phyloP scores from a whole-genome alignment of 768 basidiomycete species.

The Pisolithus albus region DNA sequence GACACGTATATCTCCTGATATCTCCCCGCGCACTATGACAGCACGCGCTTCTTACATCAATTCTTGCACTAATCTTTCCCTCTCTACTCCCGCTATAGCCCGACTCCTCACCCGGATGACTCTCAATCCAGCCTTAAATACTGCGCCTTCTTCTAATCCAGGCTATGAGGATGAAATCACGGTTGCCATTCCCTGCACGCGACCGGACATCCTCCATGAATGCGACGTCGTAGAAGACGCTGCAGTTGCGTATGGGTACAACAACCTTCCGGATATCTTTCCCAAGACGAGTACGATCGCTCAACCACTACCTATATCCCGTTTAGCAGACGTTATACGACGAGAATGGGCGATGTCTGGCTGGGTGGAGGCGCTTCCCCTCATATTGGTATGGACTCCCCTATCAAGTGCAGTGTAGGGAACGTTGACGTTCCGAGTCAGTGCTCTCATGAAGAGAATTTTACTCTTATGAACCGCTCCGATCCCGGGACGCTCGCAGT shows the following conservation, averaged over 20 bases:
- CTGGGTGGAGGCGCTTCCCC: conserved; percentile 91
- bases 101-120: conserved; percentile 82
- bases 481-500: conserved; percentile 81
- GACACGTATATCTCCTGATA: conserved; percentile 69
- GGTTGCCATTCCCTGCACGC: conserved; percentile 85
- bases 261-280: conserved; percentile 89
- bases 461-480: conserved; percentile 80
- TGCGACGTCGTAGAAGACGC: conserved; percentile 98
- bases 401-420: conserved; percentile 6
- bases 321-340: conserved; percentile 81
- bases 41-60: conserved; percentile 91
- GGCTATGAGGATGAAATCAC: conserved; percentile 51
- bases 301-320: conserved; percentile 85
- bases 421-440: conserved; percentile 23
- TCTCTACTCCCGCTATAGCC: conserved; percentile 59
- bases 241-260: conserved; percentile 96
- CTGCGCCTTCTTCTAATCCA: conserved; percentile 26
- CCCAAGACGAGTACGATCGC: conserved; percentile 93
- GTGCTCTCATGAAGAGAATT: conserved; percentile 99
- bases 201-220: conserved; percentile 96
- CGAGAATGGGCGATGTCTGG: conserved; percentile 91
- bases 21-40: conserved; percentile 61
- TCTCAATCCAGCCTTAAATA: conserved; percentile 48
- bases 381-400: conserved; percentile 69
- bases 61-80: conserved; percentile 83